phyloP scores from a whole-genome alignment of 2,329 filamentous ascomycete species.

The Claviceps sp. region DNA sequence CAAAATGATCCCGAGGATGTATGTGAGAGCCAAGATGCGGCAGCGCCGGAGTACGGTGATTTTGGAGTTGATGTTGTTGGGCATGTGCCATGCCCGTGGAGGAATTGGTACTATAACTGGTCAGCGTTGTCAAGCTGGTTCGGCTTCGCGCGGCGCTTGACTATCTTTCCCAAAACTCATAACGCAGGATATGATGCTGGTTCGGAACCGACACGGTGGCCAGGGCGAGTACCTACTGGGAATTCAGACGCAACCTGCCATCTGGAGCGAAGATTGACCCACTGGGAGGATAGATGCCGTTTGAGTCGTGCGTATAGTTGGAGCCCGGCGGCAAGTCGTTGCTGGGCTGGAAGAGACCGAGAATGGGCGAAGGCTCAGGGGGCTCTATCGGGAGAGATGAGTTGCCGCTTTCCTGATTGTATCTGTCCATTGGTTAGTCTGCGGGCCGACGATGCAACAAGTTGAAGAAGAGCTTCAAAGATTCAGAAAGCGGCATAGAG shows the following conservation, averaged over 20 bases:
- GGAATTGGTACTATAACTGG: conserved; percentile 28
- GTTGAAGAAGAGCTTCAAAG: conserved; percentile 3
- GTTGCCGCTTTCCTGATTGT: conserved; percentile 39
- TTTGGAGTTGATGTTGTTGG: conserved; percentile 22
- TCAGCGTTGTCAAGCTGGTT: conserved; percentile 8
- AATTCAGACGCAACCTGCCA: conserved; percentile 39
- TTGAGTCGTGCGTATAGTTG: conserved; percentile 36
- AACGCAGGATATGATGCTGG: background rate
- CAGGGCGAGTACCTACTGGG: conserved; percentile 35
- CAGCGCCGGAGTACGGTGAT: conserved; percentile 32
- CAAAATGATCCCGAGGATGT: conserved; percentile 40
- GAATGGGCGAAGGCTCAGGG: conserved; percentile 34
- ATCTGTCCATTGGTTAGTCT: conserved; percentile 26
- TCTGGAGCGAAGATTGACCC: conserved; percentile 35
- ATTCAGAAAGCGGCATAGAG: conserved; percentile 6
- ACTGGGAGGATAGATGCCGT: conserved; percentile 32
- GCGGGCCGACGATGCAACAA: conserved; percentile 5
- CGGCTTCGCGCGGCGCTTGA: background rate
- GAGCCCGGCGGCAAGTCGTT: conserved; percentile 30
- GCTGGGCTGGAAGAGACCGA: conserved; percentile 37
- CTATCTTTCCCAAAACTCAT: background rate
- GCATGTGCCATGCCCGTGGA: conserved; percentile 45
- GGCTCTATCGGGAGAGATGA: conserved; percentile 42
- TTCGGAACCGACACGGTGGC: background rate
- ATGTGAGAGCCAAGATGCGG: conserved; percentile 36